A percentile compares a stretch with the other conserved stretches of the same genome.
phyloP scores from a whole-genome alignment of 805 yeast species.

The Vanderwaltozyma polyspora region DNA sequence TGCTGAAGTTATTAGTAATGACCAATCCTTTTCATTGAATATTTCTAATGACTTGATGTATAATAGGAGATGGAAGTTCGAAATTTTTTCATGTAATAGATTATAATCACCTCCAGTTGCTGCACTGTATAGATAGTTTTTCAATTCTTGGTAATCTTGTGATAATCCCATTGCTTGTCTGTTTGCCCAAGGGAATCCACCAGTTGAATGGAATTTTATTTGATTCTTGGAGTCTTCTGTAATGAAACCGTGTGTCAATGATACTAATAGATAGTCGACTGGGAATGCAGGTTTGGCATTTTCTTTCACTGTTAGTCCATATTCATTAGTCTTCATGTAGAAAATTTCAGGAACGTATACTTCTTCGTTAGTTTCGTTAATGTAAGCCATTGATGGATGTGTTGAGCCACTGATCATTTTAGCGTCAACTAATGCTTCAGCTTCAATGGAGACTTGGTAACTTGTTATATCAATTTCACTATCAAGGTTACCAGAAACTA shows the following conservation, averaged over 20 bases:
- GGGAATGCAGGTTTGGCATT: constrained; percentile 90
- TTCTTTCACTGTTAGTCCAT: constrained; percentile 74
- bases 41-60: constrained; percentile 49
- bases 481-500: constrained; percentile 73
- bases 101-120: constrained; percentile 23
- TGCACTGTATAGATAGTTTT: constrained; percentile 33
- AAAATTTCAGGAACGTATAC: constrained; percentile 93
- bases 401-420: constrained; percentile 81
- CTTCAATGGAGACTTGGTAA: constrained; percentile 80
- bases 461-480: constrained; percentile 87
- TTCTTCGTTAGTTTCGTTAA: constrained; percentile 57
- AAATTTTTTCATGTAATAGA: constrained; percentile 29
- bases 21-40: constrained; percentile 44
- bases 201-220: constrained; percentile 30
- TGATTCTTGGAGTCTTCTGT: constrained; percentile 25
- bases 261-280: constrained; percentile 76
- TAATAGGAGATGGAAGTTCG: constrained; percentile 70
- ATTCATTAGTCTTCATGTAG: constrained; percentile 76
- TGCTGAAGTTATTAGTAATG: constrained; percentile 39
- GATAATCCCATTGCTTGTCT: constrained; percentile 63
- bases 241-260: constrained; percentile 90
- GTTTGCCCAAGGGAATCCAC: constrained; percentile 65
- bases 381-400: constrained; percentile 76
- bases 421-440: constrained; percentile 80
- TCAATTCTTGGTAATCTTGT: constrained; percentile 52